These are phyloP conservation scores for Seminavis robusta DNA, from an alignment of 108 stramenopile genomes.

Conservation along the genomic window DNA sequence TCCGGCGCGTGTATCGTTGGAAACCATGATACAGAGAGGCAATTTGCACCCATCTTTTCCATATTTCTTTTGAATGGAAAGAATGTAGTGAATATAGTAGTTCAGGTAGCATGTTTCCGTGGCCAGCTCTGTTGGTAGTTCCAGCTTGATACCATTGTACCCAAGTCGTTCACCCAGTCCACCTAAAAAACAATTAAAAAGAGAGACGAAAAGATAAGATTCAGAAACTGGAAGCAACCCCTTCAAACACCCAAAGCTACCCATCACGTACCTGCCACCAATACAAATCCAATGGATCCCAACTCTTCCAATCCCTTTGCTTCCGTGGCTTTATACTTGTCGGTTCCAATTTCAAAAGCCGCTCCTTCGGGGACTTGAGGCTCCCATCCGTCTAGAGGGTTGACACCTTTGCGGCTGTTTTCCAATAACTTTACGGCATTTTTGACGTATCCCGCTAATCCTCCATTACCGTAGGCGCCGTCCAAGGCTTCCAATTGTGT, in stretches of 20 bases:
- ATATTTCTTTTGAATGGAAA: conserved; percentile 83
- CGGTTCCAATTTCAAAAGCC: conserved; percentile 59
- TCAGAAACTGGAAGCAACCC: no score
- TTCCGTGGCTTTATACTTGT: conserved; percentile 57
- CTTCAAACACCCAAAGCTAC: no score
- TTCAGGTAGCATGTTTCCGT: conserved; percentile 89
- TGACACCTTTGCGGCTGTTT: conserved; percentile 73
- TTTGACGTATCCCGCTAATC: conserved; percentile 56
- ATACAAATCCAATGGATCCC: conserved; percentile 74
- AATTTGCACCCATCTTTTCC: conserved; percentile 44
- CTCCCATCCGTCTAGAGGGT: conserved; percentile 93
- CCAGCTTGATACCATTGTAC: conserved; percentile 95
- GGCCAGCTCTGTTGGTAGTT: conserved; percentile 87
- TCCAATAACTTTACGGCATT: conserved; percentile 62
- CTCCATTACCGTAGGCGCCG: conserved; percentile 52
- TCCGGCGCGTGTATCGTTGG: conserved; percentile 89
- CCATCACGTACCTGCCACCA: no score
- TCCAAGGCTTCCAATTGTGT: conserved; percentile 58
- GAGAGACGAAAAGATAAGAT: no score
- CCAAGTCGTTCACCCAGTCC: conserved; percentile 98
- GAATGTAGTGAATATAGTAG: conserved; percentile 89
- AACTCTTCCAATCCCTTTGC: conserved; percentile 55
- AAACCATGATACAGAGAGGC: conserved; percentile 99
- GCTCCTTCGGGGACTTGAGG: conserved; percentile 86
- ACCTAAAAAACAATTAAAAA: no score